Conservation (phyloP, 768 basidiomycete genomes). For the Suillus alpinus region DNA sequence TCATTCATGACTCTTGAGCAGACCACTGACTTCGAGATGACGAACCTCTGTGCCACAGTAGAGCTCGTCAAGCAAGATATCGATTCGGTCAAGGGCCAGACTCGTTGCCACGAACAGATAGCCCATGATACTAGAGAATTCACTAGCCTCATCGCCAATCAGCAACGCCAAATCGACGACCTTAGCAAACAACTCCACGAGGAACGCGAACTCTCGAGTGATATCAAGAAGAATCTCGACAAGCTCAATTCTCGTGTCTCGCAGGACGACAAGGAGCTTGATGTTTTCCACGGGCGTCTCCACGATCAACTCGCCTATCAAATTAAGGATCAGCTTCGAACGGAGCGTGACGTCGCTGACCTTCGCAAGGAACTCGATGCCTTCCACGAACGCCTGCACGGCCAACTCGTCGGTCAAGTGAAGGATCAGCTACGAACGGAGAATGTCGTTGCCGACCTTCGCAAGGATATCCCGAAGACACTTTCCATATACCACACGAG, state of each 20-base stretch:
- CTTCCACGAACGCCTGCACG: neutral
- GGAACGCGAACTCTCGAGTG: neutral
- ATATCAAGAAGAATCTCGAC: neutral
- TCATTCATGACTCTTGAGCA: neutral
- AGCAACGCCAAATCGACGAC: neutral
- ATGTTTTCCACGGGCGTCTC: neutral
- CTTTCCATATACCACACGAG: neutral
- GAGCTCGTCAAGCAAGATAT: neutral
- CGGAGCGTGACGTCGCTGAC: neutral
- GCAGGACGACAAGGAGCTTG: neutral
- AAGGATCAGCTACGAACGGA: neutral
- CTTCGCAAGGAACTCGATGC: neutral
- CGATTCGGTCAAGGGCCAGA: neutral
- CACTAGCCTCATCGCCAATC: neutral
- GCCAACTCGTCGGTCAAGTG: neutral
- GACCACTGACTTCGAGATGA: neutral
- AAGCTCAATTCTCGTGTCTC: neutral
- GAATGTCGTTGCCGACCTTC: neutral
- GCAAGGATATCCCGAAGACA: neutral
- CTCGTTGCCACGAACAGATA: neutral
- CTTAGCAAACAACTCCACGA: neutral
- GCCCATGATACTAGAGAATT: neutral
- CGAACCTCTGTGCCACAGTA: neutral
- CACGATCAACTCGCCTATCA: neutral
- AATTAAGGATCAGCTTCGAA: neutral